Evolutionary conservation across 164 flowering plant species (phyloP), one percentile per base, ranked within the genome.

Genomic region (Vitis rupestris): DNA sequence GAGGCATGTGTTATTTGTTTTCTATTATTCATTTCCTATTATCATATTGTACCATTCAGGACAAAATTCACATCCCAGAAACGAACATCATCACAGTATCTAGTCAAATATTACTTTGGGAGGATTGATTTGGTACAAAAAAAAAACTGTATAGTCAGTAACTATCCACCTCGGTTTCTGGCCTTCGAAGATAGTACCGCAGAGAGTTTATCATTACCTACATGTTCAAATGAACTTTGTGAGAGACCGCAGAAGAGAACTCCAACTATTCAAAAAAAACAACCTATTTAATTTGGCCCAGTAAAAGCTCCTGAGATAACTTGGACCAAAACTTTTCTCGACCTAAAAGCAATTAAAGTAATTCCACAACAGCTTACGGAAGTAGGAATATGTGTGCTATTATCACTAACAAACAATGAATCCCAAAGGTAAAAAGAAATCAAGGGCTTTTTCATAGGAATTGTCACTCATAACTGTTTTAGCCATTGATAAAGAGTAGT

Each of bases 141-240:
- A 23, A 23, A 23, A 23, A 23, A 23, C 27, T 23, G 27, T 23
- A 1, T 23, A 23, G 27, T 73, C 76, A 94, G 76, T 89, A 94
- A 70, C 98, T 92, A 60, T 90, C 97, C 59, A 91, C 83, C 49
- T 87, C 93, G 4, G 93, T 82, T 66, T 82, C 87, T 57, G 91
- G 91, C 82, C 88, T 82, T 67, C 95, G 84, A 37, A 93, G 90
- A 82, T 86, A 95, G 82, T 89, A 95, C 8, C 99, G 98, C 72
- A 95, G 81, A 70, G 97, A 90, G 79, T 95, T 95, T 15, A 74
- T 78, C 73, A 95, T 63, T 5, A 90, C 97, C 99, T 95, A 91
- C 84, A 79, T 13, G 68, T 69, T 58, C 49, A 54, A 48, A 53
- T 63, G 58, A 62, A 48, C 44, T 11, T 23, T 4, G 7, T 60